Percentiles rank a stretch among this genome's conserved stretches.
phyloP scores from a whole-genome alignment of 768 basidiomycete genomes.

The Leccinum truebloodii region DNA sequence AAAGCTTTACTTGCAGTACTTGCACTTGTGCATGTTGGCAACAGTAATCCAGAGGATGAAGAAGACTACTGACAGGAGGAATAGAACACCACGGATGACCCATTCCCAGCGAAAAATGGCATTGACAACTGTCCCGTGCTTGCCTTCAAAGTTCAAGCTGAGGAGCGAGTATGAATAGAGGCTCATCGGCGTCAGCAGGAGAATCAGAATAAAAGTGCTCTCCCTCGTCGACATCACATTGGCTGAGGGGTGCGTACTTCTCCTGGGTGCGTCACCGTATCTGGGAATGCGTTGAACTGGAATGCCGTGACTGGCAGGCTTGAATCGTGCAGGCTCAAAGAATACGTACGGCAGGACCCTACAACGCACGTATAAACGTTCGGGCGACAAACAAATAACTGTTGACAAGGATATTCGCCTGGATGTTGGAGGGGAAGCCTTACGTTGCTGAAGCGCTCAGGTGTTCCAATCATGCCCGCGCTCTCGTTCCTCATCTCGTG shows the following conservation, averaged over 20 bases:
- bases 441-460: too few relatives aligned
- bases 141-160: neutral
- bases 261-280: too few relatives aligned
- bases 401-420: too few relatives aligned
- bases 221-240: neutral
- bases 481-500: too few relatives aligned
- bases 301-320: too few relatives aligned
- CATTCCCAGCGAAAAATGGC: slow-evolving; percentile 1
- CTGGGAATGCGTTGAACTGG: too few relatives aligned
- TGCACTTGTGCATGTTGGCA: neutral
- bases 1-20: slow-evolving; percentile 4
- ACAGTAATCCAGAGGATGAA: slow-evolving; percentile 9
- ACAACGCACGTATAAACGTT: too few relatives aligned
- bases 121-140: neutral
- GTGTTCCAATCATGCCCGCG: too few relatives aligned
- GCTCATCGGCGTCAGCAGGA: neutral
- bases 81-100: slow-evolving; percentile 1
- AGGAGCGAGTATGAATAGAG: neutral
- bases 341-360: too few relatives aligned
- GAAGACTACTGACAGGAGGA: neutral
- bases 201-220: neutral
- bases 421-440: too few relatives aligned
- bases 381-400: too few relatives aligned
- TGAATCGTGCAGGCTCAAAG: too few relatives aligned
- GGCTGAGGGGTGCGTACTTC: slow-evolving; percentile 1